Evolutionary conservation across 345 rosid genomes (phyloP).

Genomic region (Camelina laxa): DNA sequence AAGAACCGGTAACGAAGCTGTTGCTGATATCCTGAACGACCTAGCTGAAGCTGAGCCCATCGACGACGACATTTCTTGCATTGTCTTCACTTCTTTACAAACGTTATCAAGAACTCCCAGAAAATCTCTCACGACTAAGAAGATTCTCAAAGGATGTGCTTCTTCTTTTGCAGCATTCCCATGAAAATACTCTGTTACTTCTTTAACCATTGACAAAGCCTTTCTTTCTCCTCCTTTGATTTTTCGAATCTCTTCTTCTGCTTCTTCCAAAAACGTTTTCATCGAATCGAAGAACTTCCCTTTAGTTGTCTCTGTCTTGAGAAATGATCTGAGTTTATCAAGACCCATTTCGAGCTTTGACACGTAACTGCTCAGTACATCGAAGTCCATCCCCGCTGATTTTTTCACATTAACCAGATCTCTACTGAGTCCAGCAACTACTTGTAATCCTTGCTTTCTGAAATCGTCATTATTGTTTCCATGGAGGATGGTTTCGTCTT

Average conservation of each 20-base stretch:
- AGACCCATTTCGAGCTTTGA: slow-evolving; percentile 86
- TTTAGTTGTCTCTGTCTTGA: slow-evolving; percentile 63
- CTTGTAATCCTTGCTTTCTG: slow-evolving; percentile 86
- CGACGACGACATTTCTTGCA: slow-evolving; percentile 66
- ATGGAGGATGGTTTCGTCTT: slow-evolving; percentile 49
- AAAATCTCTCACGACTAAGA: slow-evolving; percentile 92
- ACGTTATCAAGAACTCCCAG: slow-evolving; percentile 79
- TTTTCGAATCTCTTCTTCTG: slow-evolving; percentile 77
- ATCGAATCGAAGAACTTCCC: slow-evolving; percentile 78
- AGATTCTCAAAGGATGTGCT: slow-evolving; percentile 79
- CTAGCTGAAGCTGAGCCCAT: slow-evolving; percentile 82
- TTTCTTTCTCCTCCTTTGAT: slow-evolving; percentile 77
- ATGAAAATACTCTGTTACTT: slow-evolving; percentile 92
- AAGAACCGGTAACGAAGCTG: slow-evolving; percentile 83
- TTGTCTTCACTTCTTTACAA: slow-evolving; percentile 88
- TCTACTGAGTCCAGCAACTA: slow-evolving; percentile 85
- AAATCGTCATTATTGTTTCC: slow-evolving; percentile 70
- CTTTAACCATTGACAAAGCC: slow-evolving; percentile 78
- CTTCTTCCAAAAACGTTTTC: slow-evolving; percentile 70
- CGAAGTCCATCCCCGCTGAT: slow-evolving; percentile 97
- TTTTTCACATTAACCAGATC: slow-evolving; percentile 87
- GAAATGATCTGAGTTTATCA: slow-evolving; percentile 66
- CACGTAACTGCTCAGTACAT: slow-evolving; percentile 84
- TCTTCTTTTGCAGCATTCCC: slow-evolving; percentile 88
- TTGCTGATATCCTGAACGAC: slow-evolving; percentile 81